Conservation (phyloP, 441 rosid genomes). For the Populus hybrid region DNA sequence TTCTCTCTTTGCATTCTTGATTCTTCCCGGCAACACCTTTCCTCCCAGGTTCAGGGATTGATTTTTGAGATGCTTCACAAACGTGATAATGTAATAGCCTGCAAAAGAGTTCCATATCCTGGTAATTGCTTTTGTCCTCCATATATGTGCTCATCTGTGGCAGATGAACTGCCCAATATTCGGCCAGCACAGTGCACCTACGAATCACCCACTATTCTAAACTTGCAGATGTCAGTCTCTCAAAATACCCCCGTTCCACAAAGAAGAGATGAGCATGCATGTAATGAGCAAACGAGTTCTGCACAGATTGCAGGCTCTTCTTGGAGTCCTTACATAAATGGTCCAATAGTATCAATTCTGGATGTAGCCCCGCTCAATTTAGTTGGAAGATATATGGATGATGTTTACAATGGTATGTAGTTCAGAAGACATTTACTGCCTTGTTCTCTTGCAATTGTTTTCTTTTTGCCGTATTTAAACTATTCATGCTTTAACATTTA, state of each 20-base stretch:
- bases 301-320: conserved; percentile 25
- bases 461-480: neutral
- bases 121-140: conserved; percentile 43
- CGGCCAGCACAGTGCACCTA: conserved; percentile 17
- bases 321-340: conserved; percentile 49
- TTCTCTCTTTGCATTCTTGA: conserved; percentile 80
- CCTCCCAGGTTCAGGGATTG: conserved; percentile 69
- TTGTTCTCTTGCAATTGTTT: neutral
- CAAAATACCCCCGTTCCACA: conserved; percentile 19
- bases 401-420: conserved; percentile 61
- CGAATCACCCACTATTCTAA: conserved; percentile 25
- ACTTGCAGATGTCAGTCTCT: conserved; percentile 29
- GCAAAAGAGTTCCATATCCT: conserved; percentile 56
- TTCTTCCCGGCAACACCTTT: conserved; percentile 65
- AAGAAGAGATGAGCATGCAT: conserved; percentile 18
- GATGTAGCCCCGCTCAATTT: conserved; percentile 66
- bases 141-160: conserved; percentile 44
- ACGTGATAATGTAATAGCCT: conserved; percentile 48
- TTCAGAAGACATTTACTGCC: neutral
- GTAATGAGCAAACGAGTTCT: conserved; percentile 26
- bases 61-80: conserved; percentile 67
- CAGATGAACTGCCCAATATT: conserved; percentile 30
- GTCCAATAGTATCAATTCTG: conserved; percentile 50
- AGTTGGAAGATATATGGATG: conserved; percentile 58
- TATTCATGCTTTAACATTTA: conserved; percentile 6